phyloP scores from a whole-genome alignment of 2,329 filamentous ascomycete species.

The Aureobasidium sp. region DNA sequence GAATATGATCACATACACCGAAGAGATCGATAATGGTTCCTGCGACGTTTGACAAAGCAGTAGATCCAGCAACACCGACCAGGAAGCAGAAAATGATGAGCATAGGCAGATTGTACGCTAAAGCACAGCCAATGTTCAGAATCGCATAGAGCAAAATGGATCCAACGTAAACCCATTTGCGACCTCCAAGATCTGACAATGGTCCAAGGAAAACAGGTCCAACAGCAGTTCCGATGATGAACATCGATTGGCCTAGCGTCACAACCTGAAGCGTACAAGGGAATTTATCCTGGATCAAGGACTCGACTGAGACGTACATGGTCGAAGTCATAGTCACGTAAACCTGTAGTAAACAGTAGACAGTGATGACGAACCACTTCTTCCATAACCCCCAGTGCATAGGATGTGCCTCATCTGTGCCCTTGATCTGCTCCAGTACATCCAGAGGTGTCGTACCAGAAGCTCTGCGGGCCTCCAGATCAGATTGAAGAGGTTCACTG shows the following conservation, averaged over 20 bases:
- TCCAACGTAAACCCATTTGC: slow-evolving; percentile 11
- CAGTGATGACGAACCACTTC: slow-evolving; percentile 5
- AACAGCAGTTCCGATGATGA: slow-evolving; percentile 10
- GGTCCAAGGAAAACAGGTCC: slow-evolving; percentile 11
- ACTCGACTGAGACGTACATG: slow-evolving; percentile 5
- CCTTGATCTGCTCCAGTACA: slow-evolving; percentile 3
- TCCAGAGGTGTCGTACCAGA: neutral
- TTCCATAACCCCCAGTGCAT: slow-evolving; percentile 6
- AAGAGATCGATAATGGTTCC: slow-evolving; percentile 14
- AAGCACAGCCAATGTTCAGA: slow-evolving; percentile 9
- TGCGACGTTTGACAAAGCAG: slow-evolving; percentile 12
- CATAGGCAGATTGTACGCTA: slow-evolving; percentile 13
- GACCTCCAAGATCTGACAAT: slow-evolving; percentile 6
- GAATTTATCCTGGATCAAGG: neutral
- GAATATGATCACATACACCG: neutral
- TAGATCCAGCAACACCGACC: slow-evolving; percentile 12
- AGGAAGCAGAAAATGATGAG: slow-evolving; percentile 14
- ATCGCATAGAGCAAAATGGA: slow-evolving; percentile 5
- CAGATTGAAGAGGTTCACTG: neutral
- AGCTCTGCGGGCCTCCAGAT: neutral
- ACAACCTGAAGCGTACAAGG: slow-evolving; percentile 7
- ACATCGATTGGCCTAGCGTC: slow-evolving; percentile 10
- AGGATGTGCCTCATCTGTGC: neutral
- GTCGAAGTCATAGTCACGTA: slow-evolving; percentile 10
- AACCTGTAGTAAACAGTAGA: slow-evolving; percentile 8